Evolutionary conservation across 768 basidiomycete species (phyloP).

Genomic region (Naganishia onofrii): DNA sequence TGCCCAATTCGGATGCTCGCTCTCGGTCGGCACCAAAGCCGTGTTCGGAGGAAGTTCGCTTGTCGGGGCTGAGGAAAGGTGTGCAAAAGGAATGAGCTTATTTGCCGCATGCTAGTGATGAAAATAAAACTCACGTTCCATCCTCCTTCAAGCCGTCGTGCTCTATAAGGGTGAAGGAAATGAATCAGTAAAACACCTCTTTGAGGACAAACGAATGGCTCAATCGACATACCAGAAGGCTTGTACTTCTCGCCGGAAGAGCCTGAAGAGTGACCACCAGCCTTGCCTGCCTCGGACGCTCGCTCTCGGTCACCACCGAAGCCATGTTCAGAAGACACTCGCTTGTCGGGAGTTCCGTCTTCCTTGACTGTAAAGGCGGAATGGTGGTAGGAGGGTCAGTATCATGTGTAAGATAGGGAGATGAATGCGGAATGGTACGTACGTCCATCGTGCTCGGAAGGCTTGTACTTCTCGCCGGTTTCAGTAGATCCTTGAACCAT

Average conservation of each 20-base stretch:
- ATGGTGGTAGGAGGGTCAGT: neutral
- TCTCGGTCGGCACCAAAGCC: slow-evolving; percentile 47
- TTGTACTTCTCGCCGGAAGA: slow-evolving; percentile 49
- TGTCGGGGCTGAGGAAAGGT: slow-evolving; percentile 44
- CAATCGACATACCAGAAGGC: neutral
- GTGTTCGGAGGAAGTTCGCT: slow-evolving; percentile 52
- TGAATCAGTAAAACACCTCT: neutral
- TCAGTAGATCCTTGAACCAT: slow-evolving; percentile 25
- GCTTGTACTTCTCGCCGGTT: slow-evolving; percentile 35
- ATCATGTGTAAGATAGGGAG: too few relatives aligned
- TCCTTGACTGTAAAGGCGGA: slow-evolving; percentile 50
- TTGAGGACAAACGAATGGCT: too few relatives aligned
- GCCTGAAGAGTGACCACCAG: slow-evolving; percentile 39
- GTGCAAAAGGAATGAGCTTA: neutral
- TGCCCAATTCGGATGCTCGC: slow-evolving; percentile 21
- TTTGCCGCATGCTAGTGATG: too few relatives aligned
- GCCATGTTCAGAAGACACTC: slow-evolving; percentile 53
- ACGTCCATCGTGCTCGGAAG: slow-evolving; percentile 51
- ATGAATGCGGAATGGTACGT: neutral
- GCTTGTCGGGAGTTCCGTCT: slow-evolving; percentile 54
- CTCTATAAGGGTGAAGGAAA: slow-evolving; percentile 31
- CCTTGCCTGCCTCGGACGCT: slow-evolving; percentile 20
- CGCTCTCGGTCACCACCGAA: slow-evolving; percentile 38
- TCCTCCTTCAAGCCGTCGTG: slow-evolving; percentile 48
- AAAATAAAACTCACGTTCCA: slow-evolving; percentile 34